Conservation (phyloP, 306 rosid genomes). For the Rosa lucieae region DNA sequence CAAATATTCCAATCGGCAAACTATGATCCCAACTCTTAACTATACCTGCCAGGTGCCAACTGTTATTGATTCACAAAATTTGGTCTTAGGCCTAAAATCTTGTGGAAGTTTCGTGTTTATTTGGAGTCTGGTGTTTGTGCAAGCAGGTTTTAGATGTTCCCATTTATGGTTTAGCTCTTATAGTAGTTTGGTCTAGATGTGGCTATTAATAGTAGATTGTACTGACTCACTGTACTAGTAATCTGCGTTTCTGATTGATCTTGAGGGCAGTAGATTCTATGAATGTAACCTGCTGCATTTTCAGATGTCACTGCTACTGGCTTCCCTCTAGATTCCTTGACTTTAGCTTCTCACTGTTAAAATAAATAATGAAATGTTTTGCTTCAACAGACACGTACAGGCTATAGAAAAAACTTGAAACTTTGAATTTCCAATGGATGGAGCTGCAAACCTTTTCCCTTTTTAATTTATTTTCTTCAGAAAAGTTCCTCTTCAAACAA, state of each 20-base stretch:
- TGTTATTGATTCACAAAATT: neutral
- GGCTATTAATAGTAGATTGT: neutral
- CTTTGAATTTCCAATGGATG: neutral
- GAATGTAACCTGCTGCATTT: neutral
- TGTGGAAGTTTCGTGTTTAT: neutral
- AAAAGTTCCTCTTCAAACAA: neutral
- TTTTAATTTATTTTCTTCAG: neutral
- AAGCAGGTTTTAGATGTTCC: neutral
- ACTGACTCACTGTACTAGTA: neutral
- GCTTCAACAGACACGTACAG: neutral
- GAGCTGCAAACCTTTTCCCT: neutral
- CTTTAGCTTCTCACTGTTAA: too few relatives aligned
- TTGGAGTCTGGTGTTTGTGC: neutral
- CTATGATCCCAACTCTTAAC: neutral
- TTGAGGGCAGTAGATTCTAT: neutral
- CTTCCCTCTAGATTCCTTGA: neutral
- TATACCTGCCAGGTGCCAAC: neutral
- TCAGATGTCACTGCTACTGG: neutral
- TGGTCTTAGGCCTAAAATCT: neutral
- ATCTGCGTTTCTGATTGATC: slow-evolving; percentile 7
- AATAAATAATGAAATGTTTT: too few relatives aligned
- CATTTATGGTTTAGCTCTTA: neutral
- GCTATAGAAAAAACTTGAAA: neutral
- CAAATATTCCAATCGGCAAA: neutral
- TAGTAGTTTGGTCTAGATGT: slow-evolving; percentile 1